Conservation (phyloP, 306 rosid species). For the Medicago ruthenica region DNA sequence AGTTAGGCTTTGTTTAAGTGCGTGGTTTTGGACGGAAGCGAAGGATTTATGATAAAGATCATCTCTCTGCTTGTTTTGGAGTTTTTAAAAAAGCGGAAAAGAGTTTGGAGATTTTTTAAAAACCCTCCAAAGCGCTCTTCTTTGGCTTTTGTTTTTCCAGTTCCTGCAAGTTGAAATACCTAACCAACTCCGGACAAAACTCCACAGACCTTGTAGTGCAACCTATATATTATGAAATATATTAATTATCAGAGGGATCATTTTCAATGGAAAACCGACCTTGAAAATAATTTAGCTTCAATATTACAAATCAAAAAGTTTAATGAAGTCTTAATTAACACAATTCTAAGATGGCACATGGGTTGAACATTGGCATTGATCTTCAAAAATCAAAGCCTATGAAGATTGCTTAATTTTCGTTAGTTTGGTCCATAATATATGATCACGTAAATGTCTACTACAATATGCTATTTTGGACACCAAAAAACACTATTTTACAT, state of each 20-base stretch:
- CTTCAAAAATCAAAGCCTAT: no score
- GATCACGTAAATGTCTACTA: no score
- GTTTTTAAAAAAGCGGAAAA: not conserved
- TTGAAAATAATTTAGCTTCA: not conserved
- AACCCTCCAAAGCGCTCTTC: not conserved
- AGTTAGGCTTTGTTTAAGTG: not conserved
- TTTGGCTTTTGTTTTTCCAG: not conserved
- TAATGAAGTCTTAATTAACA: not conserved
- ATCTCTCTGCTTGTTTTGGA: not conserved
- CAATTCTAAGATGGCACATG: slow-evolving; percentile 1
- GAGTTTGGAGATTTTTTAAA: not conserved
- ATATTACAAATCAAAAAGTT: not conserved
- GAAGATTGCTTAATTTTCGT: no score
- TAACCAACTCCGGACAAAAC: no score
- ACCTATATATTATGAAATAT: not conserved
- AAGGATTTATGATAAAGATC: not conserved
- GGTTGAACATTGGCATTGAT: no score
- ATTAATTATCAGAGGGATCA: no score
- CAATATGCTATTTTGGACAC: no score
- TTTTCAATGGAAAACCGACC: no score
- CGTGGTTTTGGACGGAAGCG: not conserved
- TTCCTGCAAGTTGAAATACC: not conserved
- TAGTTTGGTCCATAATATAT: no score
- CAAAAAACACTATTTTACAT: no score
- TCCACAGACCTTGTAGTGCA: no score